Evolutionary conservation across 2,329 filamentous ascomycete species (phyloP).

Genomic region (Claviceps cyperi): DNA sequence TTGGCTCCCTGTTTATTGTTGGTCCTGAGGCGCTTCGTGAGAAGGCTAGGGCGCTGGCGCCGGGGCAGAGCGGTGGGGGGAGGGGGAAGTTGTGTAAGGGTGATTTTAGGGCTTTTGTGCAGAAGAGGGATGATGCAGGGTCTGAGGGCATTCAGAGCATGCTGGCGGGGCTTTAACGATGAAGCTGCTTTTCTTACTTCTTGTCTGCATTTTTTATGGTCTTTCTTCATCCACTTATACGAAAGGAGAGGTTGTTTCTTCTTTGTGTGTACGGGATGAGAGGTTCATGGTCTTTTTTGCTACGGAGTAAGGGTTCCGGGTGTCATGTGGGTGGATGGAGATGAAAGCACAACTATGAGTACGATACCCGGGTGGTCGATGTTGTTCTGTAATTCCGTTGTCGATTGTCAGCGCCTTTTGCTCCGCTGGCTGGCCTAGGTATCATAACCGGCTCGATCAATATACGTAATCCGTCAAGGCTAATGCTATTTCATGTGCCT

Average conservation of each 20-base stretch:
- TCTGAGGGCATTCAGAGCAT: constrained; percentile 74
- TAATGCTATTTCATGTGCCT: too few species aligned
- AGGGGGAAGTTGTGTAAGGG: constrained; percentile 44
- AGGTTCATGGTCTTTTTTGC: too few species aligned
- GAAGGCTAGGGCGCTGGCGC: constrained; percentile 45
- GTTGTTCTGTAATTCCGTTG: too few species aligned
- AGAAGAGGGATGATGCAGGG: constrained; percentile 69
- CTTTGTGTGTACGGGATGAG: too few species aligned
- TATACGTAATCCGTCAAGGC: too few species aligned
- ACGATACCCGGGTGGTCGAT: too few species aligned
- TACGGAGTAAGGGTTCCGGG: too few species aligned
- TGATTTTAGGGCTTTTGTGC: constrained; percentile 71
- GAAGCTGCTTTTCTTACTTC: neutral
- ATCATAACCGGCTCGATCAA: too few species aligned
- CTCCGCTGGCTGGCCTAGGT: too few species aligned
- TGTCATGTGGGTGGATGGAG: too few species aligned
- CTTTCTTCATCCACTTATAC: neutral
- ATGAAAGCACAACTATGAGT: too few species aligned
- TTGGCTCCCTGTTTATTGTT: constrained; percentile 91
- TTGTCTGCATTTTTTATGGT: neutral
- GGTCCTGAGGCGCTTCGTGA: constrained; percentile 65
- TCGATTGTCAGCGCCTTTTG: too few species aligned
- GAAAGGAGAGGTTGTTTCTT: neutral
- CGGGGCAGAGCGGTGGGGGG: constrained; percentile 25
- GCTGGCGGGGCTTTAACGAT: constrained; percentile 45